A percentile compares a stretch with the other conserved stretches of the same genome.
Conservation (phyloP, 176 grass and related monocot genomes). For the Cenchrus purpureus region DNA sequence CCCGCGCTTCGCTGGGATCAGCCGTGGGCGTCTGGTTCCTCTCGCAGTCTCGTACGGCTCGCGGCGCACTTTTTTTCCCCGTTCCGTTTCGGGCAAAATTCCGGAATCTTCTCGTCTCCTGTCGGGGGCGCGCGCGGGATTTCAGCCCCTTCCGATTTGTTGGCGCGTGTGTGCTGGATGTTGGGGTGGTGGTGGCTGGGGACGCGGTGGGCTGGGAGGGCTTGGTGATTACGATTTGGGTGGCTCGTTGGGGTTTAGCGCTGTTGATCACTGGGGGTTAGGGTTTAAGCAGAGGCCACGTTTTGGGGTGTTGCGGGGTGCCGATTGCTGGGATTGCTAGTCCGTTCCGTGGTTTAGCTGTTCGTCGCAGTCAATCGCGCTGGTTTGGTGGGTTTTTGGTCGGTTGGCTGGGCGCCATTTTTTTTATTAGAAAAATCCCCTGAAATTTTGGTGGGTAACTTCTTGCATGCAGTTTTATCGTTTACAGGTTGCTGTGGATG, state of each 20-base stretch:
- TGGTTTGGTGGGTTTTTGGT: not conserved
- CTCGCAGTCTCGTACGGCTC: conserved; percentile 1
- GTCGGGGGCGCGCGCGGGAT: not conserved
- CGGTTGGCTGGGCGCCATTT: not conserved
- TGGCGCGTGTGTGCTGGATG: not conserved
- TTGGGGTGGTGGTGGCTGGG: not conserved
- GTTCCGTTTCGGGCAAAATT: not conserved
- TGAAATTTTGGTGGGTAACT: not conserved
- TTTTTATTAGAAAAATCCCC: not conserved
- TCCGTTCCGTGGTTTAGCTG: not conserved
- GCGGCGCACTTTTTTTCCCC: not conserved
- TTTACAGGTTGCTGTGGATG: not conserved
- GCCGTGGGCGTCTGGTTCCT: not conserved
- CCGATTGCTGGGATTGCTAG: not conserved
- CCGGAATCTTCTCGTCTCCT: not conserved
- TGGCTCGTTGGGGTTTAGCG: conserved; percentile 15
- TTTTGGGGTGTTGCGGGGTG: not conserved
- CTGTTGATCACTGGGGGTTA: conserved; percentile 37
- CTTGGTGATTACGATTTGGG: conserved; percentile 9
- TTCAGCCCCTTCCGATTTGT: conserved; percentile 13
- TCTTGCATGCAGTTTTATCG: not conserved
- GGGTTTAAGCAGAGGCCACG: conserved; percentile 36
- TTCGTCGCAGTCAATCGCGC: not conserved
- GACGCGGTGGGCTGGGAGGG: not conserved
- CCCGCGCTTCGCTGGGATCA: not conserved